Base-by-base conservation (phyloP, 78 protist species). In the Dictyostelium firmibasis region DNA sequence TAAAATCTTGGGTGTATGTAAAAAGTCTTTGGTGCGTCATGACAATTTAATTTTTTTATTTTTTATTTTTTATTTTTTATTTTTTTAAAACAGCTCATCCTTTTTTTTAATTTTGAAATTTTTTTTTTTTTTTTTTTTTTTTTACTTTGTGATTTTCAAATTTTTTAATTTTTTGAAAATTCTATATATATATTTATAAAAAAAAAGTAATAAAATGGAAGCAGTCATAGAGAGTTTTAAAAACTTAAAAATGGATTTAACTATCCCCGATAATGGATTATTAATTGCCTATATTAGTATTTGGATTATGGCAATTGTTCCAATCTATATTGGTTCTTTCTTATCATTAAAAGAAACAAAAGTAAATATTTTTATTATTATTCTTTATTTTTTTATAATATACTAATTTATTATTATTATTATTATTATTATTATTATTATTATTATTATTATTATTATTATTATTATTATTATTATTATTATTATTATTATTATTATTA, bases 321-420 rank as follows among this genome's bases (percentile, higher is more conserved):
- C 97, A 31, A 96, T 96, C n/a, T 91, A 91, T 23, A 41, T 96
- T 75, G 97, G 97, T 35, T 81, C 95, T 16, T 64, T 74, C 41
- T 74, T 95, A 75, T 95, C 97, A 70, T 43, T 86, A 25, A 74
- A 91, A 38, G 89, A 95, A 79, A 81, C 84, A 27, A 83, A 92
- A 35, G 97, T 95, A 64, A 10, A 8, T 25, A 67, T 18, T 16
- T 41, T 72, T 23, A 33, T 72, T 23, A 78, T 78, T 20, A 20
- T 47, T 20, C 3, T 2, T 23, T 50, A 50, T 50, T 9, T 50
- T 14, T 50, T 8, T 50, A 7, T 14, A 50, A 50, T 50, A 50
- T 14, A 50, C 10, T 50, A 38, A 38, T 13, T 3, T 70, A 64
- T 64, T 25, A 23, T 23, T 16, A 29, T 27, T 70, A 14, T 70